Evolutionary conservation across 257 asterid genomes (phyloP), one percentile per base, ranked within the genome.

Genomic region (Henckelia pumila): DNA sequence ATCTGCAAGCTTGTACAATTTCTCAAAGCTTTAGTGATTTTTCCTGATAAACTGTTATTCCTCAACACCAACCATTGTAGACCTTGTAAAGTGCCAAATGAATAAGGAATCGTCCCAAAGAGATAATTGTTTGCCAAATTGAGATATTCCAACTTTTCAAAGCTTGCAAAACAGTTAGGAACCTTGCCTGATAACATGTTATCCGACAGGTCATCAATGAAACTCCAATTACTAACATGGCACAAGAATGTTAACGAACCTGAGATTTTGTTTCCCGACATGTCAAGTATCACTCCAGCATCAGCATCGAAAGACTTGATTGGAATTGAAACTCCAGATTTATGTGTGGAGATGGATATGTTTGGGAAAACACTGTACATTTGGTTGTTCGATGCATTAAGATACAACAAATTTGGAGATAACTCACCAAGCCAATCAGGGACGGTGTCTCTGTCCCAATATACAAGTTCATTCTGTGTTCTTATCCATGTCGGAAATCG

Each of bases 401-500:
- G 49, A 50, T 10, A 1, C 0, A 0, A 60, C 1, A 13, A 40
- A 40, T 40, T 2, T 3, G n/a, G 52, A 40, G 19, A 3, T 40
- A 40, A 14, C 17, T 40, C 52, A 40, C 50, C 16, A 2, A 60
- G 30, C 50, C 49, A 30, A 17, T 1, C 2, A 7, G 65, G 65
- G 20, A 60, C 4, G 11, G 3, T 30, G 25, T 30, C 65, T 0
- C 16, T 28, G 29, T 60, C 49, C 19, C 30, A 23, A 30, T 5
- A n/a, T 1, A 8, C 7, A 6, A 60, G 2, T 13, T 60, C 8
- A 2, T 30, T 28, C 10, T 60, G 65, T 3, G 63, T 61, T 22
- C 21, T 52, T 67, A 73, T 52, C 73, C 78, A 73, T 13, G 7
- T 24, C 1, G 78, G 73, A 26, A 73, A 73, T 7, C 11, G n/a